These are phyloP conservation scores for Trichophyton mentagrophytes DNA, from an alignment of 2,329 filamentous ascomycete species.

Conservation along the genomic window DNA sequence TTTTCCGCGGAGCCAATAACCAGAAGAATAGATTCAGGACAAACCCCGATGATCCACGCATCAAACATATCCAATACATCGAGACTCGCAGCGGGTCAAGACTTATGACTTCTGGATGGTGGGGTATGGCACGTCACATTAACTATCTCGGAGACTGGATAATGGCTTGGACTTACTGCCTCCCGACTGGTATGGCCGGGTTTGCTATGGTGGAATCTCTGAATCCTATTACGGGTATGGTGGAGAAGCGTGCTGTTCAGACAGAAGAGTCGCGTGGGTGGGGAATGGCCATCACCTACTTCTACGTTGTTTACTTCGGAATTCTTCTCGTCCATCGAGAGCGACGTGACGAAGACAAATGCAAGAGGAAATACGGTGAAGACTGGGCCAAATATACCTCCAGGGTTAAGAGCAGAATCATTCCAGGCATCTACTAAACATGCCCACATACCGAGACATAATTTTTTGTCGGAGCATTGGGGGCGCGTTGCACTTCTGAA, in stretches of 20 bases:
- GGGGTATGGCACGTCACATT: conserved; percentile 82
- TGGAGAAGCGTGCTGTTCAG: conserved; percentile 60
- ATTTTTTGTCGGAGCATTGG: neutral
- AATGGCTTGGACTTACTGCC: conserved; percentile 78
- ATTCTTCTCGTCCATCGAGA: conserved; percentile 77
- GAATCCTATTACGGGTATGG: conserved; percentile 41
- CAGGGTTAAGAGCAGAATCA: conserved; percentile 66
- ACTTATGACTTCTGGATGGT: conserved; percentile 79
- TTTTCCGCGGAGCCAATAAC: conserved; percentile 83
- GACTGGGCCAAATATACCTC: conserved; percentile 86
- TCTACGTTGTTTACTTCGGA: conserved; percentile 87
- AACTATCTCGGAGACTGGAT: conserved; percentile 95
- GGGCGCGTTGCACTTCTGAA: neutral
- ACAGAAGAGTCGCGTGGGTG: conserved; percentile 64
- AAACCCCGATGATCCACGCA: conserved; percentile 64
- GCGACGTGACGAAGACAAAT: conserved; percentile 80
- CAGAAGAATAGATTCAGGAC: conserved; percentile 92
- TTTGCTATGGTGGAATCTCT: conserved; percentile 52
- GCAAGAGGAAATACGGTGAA: conserved; percentile 74
- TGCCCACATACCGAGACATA: neutral
- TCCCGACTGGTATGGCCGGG: conserved; percentile 75
- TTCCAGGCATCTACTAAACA: conserved; percentile 67
- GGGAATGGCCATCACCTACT: conserved; percentile 83
- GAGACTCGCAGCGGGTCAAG: conserved; percentile 70
- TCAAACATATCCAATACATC: conserved; percentile 73